Evolutionary conservation across 768 basidiomycete genomes (phyloP).

Genomic region (Harrya chromipes): DNA sequence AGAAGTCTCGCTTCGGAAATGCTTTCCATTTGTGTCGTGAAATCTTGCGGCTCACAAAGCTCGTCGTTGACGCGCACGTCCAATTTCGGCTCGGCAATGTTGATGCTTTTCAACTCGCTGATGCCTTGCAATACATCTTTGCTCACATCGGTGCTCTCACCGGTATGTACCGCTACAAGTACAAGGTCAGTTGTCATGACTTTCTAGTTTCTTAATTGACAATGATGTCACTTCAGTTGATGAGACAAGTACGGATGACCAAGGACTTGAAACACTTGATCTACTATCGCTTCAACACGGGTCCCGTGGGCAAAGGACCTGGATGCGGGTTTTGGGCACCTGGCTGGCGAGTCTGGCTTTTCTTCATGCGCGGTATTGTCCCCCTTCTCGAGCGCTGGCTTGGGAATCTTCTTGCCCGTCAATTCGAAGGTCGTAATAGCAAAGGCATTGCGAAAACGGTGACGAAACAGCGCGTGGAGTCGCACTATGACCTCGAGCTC

Average conservation of each 20-base stretch:
- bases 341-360: slow-evolving; percentile 99
- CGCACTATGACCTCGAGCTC: slow-evolving; percentile 95
- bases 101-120: slow-evolving; percentile 98
- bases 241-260: slow-evolving; percentile 99
- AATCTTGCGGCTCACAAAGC: slow-evolving; percentile 95
- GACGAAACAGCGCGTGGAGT: slow-evolving; percentile 98
- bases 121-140: slow-evolving; percentile 97
- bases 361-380: slow-evolving; percentile 99
- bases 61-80: slow-evolving; percentile 98
- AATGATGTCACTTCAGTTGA: slow-evolving; percentile 55
- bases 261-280: slow-evolving; percentile 99
- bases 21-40: slow-evolving; percentile 98
- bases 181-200: slow-evolving; percentile 61
- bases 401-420: slow-evolving; percentile 94
- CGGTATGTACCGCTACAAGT: slow-evolving; percentile 99
- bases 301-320: slow-evolving; percentile 98
- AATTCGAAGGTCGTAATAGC: slow-evolving; percentile 97
- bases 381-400: slow-evolving; percentile 97
- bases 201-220: slow-evolving; percentile 1
- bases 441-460: slow-evolving; percentile 97
- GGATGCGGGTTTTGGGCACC: slow-evolving; percentile 99
- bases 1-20: slow-evolving; percentile 99
- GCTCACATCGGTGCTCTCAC: slow-evolving; percentile 96
- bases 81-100: slow-evolving; percentile 98
- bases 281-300: slow-evolving; percentile 99